Conservation (phyloP, 148 eudicot species). For the Persicaria tinctoria region DNA sequence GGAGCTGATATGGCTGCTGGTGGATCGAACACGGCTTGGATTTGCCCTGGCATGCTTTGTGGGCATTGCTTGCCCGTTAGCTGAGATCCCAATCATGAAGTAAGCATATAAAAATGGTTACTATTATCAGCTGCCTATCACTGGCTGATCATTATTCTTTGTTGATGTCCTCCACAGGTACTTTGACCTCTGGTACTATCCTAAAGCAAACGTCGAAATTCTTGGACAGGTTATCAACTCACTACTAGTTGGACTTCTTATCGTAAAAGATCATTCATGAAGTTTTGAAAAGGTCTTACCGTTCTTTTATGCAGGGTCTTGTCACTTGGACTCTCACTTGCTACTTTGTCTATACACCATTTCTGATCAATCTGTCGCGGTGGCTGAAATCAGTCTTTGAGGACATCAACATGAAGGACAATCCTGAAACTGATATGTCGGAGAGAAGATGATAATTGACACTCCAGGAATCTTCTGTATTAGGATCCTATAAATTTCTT, state of each 20-base stretch:
- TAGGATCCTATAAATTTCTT: background rate
- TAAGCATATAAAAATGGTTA: conserved; percentile 8
- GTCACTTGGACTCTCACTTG: conserved; percentile 77
- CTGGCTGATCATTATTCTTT: background rate
- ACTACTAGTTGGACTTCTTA: background rate
- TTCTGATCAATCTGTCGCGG: conserved; percentile 59
- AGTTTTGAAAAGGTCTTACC: background rate
- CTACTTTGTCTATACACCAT: conserved; percentile 70
- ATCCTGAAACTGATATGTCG: background rate
- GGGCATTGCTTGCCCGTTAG: conserved; percentile 71
- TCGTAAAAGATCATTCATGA: background rate
- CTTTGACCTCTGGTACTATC: conserved; percentile 73
- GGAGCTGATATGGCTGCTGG: conserved; percentile 49
- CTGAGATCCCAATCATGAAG: conserved; percentile 79
- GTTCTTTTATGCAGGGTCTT: conserved; percentile 44
- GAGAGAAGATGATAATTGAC: background rate
- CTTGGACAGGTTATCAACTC: conserved; percentile 53
- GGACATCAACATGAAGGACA: conserved; percentile 9
- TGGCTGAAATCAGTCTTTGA: conserved; percentile 45
- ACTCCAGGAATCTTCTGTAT: too few relatives aligned
- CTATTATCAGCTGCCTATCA: background rate
- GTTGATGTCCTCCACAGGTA: conserved; percentile 27
- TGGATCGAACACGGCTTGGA: conserved; percentile 52
- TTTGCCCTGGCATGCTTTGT: conserved; percentile 64
- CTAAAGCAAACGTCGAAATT: conserved; percentile 60